phyloP scores from a whole-genome alignment of 163 green algal species.

The Scenedesmus sp. region DNA sequence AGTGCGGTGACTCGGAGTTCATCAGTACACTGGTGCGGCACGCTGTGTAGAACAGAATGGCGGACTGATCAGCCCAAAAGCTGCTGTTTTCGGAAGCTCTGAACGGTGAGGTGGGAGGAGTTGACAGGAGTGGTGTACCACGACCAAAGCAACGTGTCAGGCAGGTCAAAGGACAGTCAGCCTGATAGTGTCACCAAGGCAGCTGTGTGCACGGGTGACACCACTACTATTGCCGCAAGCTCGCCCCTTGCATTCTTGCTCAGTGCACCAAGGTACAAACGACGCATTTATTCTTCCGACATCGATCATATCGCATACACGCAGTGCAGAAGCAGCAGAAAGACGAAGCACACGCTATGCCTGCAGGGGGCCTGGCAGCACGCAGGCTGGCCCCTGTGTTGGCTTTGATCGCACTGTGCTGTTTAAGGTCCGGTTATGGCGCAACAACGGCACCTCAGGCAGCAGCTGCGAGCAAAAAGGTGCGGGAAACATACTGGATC shows the following conservation, averaged over 20 bases:
- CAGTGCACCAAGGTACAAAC: neutral
- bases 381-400: neutral
- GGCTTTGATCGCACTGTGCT: neutral
- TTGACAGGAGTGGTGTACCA: neutral
- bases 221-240: neutral
- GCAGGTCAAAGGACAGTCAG: neutral
- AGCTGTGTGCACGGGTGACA: neutral
- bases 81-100: too few relatives aligned
- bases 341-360: neutral
- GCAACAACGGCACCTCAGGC: neutral
- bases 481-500: neutral
- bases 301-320: neutral
- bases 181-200: neutral
- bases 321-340: neutral
- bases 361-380: neutral
- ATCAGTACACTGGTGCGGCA: too few relatives aligned
- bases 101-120: neutral
- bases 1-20: too few relatives aligned
- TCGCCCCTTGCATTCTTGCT: neutral
- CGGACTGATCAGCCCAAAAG: too few relatives aligned
- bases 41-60: too few relatives aligned
- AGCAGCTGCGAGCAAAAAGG: neutral
- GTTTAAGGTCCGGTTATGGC: neutral
- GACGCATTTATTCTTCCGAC: neutral
- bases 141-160: neutral